Percentiles rank a stretch among this genome's conserved stretches.
Conservation (phyloP, 768 basidiomycete genomes). For the Phylloporus rhodoxanthus region DNA sequence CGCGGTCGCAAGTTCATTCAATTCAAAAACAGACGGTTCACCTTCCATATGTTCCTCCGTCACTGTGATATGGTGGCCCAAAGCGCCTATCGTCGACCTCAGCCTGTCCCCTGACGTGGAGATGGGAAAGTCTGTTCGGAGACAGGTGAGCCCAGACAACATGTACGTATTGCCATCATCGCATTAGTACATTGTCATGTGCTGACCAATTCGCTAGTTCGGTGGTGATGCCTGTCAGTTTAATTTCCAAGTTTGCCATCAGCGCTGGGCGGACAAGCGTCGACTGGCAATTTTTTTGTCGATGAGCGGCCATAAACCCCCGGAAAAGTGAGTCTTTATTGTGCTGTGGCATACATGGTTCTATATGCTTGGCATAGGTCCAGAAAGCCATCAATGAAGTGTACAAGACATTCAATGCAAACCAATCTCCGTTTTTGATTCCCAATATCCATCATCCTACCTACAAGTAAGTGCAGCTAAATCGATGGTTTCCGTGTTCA, state of each 20-base stretch:
- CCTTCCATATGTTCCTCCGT: conserved; percentile 58
- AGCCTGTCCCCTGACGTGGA: conserved; percentile 64
- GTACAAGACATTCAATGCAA: conserved; percentile 1
- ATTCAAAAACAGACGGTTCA: conserved; percentile 66
- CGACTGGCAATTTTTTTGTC: conserved; percentile 89
- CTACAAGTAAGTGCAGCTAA: conserved; percentile 50
- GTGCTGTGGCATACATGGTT: background rate
- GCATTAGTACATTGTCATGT: background rate
- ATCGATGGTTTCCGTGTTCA: background rate
- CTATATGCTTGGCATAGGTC: background rate
- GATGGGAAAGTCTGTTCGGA: conserved; percentile 46
- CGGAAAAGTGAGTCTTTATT: conserved; percentile 1
- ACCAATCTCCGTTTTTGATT: conserved; percentile 43
- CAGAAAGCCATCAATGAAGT: conserved; percentile 6
- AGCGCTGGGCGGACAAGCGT: conserved; percentile 71
- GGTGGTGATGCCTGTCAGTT: conserved; percentile 43
- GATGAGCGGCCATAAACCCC: conserved; percentile 77
- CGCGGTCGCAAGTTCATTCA: conserved; percentile 58
- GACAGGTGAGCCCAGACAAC: conserved; percentile 15
- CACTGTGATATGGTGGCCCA: conserved; percentile 79
- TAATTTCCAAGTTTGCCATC: conserved; percentile 77
- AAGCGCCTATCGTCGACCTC: conserved; percentile 68
- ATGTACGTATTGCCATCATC: conserved; percentile 13
- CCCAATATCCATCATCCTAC: conserved; percentile 40
- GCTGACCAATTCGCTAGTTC: conserved; percentile 9